Evolutionary conservation across 306 rosid genomes (phyloP), one percentile per base, ranked within the genome.

Genomic region (Coriaria nepalensis): DNA sequence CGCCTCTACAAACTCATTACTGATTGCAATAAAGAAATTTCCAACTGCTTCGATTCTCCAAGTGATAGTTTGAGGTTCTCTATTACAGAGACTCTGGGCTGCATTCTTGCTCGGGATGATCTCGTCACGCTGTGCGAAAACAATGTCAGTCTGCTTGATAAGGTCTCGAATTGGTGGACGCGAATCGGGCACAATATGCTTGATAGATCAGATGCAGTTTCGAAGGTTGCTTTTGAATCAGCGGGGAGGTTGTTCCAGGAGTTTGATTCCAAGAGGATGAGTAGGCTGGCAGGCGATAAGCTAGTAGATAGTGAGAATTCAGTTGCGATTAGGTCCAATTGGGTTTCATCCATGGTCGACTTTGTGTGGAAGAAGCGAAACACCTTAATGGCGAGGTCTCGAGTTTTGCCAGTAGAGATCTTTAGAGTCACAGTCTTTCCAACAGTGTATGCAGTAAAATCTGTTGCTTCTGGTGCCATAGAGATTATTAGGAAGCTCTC

Each of bases 311-410:
- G 96, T n/a, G 98, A 90, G 58, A 90, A 85, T 11, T 90, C 98
- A 10, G 68, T 90, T 5, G 95, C 96, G 5, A 85, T 90, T 50
- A 74, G 98, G 33, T 85, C 98, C 45, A 90, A 85, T 45, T 90
- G 98, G 98, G 86, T 90, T 33, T 90, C 96, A 0, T 79, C 87
- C 4, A 90, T 79, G 96, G 98, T 86, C 7, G 96, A 90, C 56
- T 71, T 90, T 2, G 98, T 90, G 12, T 90, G 98, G 98, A 80
- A 73, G 79, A 85, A 69, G 68, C 86, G 98, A n/a, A 82, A 66
- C 11, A 81, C 95, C 5, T 69, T 90, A 56, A 85, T 82, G 94
- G 92, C 93, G 9, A 80, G 98, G 53, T 90, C 98, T 8, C 47
- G 85, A 55, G 77, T 90, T 33, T 51, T 90, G 59, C 96, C 98